Percentiles rank a stretch among this genome's conserved stretches.
phyloP scores from a whole-genome alignment of 306 rosid species.

The Potentilla sterilis region DNA sequence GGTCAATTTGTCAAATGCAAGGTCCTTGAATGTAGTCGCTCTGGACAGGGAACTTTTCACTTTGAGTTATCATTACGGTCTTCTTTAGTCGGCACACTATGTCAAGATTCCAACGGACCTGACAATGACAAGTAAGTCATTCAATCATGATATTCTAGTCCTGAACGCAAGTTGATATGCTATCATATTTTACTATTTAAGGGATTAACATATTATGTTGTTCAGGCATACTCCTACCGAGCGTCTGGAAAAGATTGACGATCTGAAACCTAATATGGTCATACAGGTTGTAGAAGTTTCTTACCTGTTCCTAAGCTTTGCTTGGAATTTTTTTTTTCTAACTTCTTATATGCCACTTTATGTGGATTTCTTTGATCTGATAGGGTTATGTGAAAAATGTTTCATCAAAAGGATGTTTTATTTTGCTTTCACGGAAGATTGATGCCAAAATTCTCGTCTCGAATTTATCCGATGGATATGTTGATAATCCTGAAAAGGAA shows the following conservation, averaged over 20 bases:
- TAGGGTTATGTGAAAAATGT: slow-evolving; percentile 87
- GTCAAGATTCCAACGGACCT: slow-evolving; percentile 35
- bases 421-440: slow-evolving; percentile 68
- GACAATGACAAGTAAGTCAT: slow-evolving; percentile 40
- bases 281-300: slow-evolving; percentile 53
- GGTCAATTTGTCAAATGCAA: slow-evolving; percentile 83
- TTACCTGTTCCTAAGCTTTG: background rate
- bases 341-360: slow-evolving; percentile 6
- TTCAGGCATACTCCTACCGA: slow-evolving; percentile 41
- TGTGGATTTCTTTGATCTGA: slow-evolving; percentile 13
- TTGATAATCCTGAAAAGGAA: slow-evolving; percentile 60
- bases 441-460: slow-evolving; percentile 87
- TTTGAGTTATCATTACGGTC: slow-evolving; percentile 74
- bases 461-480: slow-evolving; percentile 68
- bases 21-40: slow-evolving; percentile 58
- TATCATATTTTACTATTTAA: background rate
- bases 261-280: slow-evolving; percentile 63
- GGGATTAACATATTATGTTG: slow-evolving; percentile 15
- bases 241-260: slow-evolving; percentile 55
- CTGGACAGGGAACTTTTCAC: slow-evolving; percentile 58
- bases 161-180: background rate
- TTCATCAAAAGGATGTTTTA: slow-evolving; percentile 82
- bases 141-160: background rate
- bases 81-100: slow-evolving; percentile 29
- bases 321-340: slow-evolving; percentile 6